These are phyloP conservation scores for Myotisia sp. DNA, from an alignment of 2,329 filamentous ascomycete genomes.

Conservation along the genomic window DNA sequence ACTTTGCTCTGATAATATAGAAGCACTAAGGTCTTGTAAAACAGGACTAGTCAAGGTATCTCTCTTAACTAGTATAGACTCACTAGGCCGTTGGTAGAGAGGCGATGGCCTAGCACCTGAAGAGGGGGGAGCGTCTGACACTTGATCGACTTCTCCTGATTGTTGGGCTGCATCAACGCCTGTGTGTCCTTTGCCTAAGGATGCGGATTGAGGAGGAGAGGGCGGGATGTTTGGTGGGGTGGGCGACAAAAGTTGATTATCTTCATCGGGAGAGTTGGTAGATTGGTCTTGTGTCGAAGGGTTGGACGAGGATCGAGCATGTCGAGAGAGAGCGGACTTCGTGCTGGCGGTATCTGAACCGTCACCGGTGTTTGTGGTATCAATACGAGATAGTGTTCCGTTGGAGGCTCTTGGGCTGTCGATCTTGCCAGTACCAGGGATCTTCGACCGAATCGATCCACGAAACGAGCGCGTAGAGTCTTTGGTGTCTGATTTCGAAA, in stretches of 20 bases:
- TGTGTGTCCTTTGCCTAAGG: constrained; percentile 57
- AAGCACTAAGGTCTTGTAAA: constrained; percentile 33
- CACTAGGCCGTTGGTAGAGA: constrained; percentile 56
- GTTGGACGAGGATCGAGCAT: constrained; percentile 27
- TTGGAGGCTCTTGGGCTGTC: constrained; percentile 73
- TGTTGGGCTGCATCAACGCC: constrained; percentile 69
- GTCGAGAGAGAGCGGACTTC: constrained; percentile 47
- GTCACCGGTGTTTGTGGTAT: constrained; percentile 39
- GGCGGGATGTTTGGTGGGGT: constrained; percentile 49
- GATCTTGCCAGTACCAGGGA: constrained; percentile 46
- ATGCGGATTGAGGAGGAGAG: constrained; percentile 76
- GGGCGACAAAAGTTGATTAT: constrained; percentile 33
- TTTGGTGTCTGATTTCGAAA: constrained; percentile 82
- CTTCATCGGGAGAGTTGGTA: constrained; percentile 15
- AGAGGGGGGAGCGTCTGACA: constrained; percentile 77
- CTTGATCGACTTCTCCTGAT: constrained; percentile 81
- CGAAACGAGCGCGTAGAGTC: constrained; percentile 80
- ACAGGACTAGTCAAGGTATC: constrained; percentile 57
- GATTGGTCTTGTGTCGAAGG: constrained; percentile 24
- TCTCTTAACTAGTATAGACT: constrained; percentile 78
- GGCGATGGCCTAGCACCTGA: constrained; percentile 44
- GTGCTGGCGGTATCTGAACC: constrained; percentile 63
- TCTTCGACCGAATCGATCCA: constrained; percentile 71
- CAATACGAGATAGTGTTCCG: constrained; percentile 47
- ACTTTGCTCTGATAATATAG: constrained; percentile 19